A percentile compares a stretch with the other conserved stretches of the same genome.
phyloP scores from a whole-genome alignment of 2,329 filamentous ascomycete species.

The Colletotrichum abscissum region DNA sequence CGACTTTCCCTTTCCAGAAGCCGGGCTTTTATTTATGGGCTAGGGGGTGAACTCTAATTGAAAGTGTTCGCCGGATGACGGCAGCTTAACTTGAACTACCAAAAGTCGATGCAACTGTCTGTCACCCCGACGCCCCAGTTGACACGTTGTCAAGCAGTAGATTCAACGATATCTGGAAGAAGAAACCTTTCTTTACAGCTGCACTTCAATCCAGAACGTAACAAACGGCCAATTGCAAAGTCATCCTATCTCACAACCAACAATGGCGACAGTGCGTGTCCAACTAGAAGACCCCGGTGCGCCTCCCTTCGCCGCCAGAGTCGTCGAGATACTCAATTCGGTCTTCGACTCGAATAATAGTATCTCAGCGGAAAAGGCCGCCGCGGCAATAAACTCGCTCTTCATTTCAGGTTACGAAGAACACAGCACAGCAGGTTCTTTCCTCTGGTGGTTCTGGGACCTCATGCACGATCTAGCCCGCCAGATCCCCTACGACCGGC shows the following conservation, averaged over 20 bases:
- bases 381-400: background rate
- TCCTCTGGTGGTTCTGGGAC: conserved; percentile 41
- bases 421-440: conserved; percentile 16
- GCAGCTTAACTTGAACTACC: background rate
- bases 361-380: background rate
- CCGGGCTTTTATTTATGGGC: too few species aligned
- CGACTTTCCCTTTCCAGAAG: background rate
- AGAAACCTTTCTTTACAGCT: too few species aligned
- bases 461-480: conserved; percentile 38
- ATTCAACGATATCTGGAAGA: too few species aligned
- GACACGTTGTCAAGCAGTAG: too few species aligned
- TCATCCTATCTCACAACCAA: background rate
- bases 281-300: background rate
- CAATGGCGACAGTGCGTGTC: background rate
- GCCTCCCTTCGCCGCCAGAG: background rate
- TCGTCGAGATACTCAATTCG: background rate
- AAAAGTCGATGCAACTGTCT: background rate
- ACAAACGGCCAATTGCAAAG: background rate
- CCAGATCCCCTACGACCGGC: conserved; percentile 36
- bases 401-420: background rate
- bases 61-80: background rate
- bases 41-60: too few species aligned
- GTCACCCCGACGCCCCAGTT: background rate
- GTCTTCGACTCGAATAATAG: background rate
- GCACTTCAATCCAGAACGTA: background rate